Conservation (phyloP, 129 eudicot species). For the Escallonia rubra region DNA sequence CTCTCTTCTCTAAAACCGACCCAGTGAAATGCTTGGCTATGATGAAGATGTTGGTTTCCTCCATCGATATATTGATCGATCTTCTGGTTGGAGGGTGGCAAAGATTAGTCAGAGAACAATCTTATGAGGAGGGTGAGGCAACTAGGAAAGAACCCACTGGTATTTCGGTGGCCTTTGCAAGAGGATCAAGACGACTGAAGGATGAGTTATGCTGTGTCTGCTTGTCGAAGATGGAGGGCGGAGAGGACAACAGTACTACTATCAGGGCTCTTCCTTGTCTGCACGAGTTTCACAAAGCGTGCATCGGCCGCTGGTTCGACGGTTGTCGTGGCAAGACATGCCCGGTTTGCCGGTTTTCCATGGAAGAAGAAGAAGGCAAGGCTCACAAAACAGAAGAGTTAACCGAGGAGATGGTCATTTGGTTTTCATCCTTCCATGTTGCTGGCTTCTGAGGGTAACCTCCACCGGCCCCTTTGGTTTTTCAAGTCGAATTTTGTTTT, state of each 20-base stretch:
- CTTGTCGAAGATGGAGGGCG: constrained; percentile 38
- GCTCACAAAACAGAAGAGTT: constrained; percentile 27
- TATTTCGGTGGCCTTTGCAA: not conserved
- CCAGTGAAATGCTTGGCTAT: constrained; percentile 8
- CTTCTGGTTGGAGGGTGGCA: not conserved
- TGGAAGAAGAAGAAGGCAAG: constrained; percentile 44
- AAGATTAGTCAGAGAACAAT: no score
- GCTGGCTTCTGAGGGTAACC: constrained; percentile 29
- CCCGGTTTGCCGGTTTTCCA: constrained; percentile 55
- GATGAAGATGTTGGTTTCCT: constrained; percentile 19
- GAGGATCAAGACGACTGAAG: constrained; percentile 9
- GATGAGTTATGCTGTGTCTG: constrained; percentile 59
- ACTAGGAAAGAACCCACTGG: not conserved
- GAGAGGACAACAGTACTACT: constrained; percentile 19
- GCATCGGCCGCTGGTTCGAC: constrained; percentile 51
- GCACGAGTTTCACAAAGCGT: constrained; percentile 62
- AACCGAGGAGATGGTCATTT: constrained; percentile 58
- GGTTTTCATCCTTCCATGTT: constrained; percentile 82
- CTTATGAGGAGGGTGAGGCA: not conserved
- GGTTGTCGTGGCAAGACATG: constrained; percentile 41
- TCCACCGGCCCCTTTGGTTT: no score
- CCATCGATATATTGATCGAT: not conserved
- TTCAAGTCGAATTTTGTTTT: no score
- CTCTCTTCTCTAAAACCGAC: no score
- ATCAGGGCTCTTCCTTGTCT: constrained; percentile 42